Base-by-base conservation (phyloP, 2,329 filamentous ascomycete genomes). In the Zasmidium angulare region DNA sequence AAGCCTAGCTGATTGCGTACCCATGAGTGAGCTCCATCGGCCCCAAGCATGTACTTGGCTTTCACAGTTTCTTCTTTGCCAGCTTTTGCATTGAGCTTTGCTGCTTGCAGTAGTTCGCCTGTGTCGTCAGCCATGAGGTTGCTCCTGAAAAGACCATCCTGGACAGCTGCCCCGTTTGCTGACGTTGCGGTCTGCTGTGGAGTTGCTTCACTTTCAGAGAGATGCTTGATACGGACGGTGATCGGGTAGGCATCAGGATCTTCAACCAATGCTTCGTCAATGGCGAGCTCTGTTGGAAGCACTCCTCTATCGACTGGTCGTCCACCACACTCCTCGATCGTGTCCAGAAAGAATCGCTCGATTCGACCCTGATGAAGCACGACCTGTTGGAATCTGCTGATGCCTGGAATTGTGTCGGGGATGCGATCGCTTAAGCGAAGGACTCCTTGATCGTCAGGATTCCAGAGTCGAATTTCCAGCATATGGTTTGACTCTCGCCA, bases 301-400 rank as follows among this genome's bases (percentile, higher is more conserved):
- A 88, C 81, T 0, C 81, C 82, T 2, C 86, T 79, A 65, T 89
- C 86, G 12, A 90, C 79, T 3, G 71, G 68, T 50, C 86, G 81
- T 17, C 82, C 79, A 2, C 81, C 82, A 66, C 83, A 72, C 55
- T 83, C 75, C n/a, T 58, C 46, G 12, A 72, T 66, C 20, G 55
- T 51, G 54, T 70, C 68, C 11, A 69, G 56, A 46, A 72, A 68
- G 58, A 69, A 88, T 1, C 82, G 76, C 69, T 91, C 88, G 59
- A 90, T 86, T 0, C 87, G 82, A 2, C 87, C 88, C 74, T 91
- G 88, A 66, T 89, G 86, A 23, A 91, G 72, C 1, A 88, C 83
- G 79, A 59, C 76, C 86, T 82, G 86, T 80, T 86, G 56, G 86
- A 77, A 1, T 82, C 84, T n/a, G 14, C 24, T 36, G 20, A 66